Evolutionary conservation across 768 basidiomycete genomes (phyloP), one percentile per base, ranked within the genome.

Genomic region (Trametes cingulata): DNA sequence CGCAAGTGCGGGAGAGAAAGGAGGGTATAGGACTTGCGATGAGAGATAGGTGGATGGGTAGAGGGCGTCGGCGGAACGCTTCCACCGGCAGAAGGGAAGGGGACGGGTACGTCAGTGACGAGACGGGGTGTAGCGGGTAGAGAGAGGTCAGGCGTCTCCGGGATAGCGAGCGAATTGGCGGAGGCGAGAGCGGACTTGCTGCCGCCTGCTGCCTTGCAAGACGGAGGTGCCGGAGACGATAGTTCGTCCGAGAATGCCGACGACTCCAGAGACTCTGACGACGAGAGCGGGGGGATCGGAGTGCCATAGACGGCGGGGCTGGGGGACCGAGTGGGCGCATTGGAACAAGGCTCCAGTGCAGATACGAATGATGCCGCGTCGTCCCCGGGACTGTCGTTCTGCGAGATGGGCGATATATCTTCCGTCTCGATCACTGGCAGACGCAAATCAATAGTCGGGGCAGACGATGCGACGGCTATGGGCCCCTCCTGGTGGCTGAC

Each of bases 191-290:
- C 37, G n/a, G 56, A 54, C 46, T 60, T 62, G 50, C 43, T 52
- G 1, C 52, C 59, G 12, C 20, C 53, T 1, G 46, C 15, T 13
- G 27, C 48, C 36, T 35, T 62, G 33, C 46, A 60, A 1, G 56
- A 49, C 10, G 58, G 52, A 14, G 55, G 58, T 1, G 59, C 61
- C n/a, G 66, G 66, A 12, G 66, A 67, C 4, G 54, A 46, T 9
- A 64, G 42, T 33, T 65, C 66, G 37, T 81, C 81, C 14, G 86
- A 85, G 8, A 83, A 81, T 6, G 78, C 76, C 2, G 82, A 78
- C 2, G 85, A 81, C 10, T 78, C 78, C 49, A 88, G 68, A 1
- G 87, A 88, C 60, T 88, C 87, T 0, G 80, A 85, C 6, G 84
- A 66, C 6, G 67, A 81, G 8, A 86, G 73, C 12, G 78, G 81